These are phyloP conservation scores for Quercus gilva DNA, from an alignment of 306 rosid species.

Conservation along the genomic window DNA sequence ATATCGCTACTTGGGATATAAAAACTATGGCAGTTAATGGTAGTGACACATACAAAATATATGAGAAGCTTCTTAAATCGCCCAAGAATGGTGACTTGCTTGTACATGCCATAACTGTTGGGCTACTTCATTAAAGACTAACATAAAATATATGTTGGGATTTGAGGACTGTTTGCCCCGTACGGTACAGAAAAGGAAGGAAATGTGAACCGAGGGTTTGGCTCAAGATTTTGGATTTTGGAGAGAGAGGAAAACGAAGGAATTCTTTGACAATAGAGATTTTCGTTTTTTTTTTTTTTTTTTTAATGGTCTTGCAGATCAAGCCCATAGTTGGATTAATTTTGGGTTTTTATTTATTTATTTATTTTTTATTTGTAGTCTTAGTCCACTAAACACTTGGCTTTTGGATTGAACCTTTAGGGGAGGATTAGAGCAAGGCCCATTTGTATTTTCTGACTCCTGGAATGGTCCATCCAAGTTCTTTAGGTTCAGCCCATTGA, in stretches of 20 bases:
- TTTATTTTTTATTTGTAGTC: neutral
- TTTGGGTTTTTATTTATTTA: no score
- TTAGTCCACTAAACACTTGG: neutral
- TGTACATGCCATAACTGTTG: neutral
- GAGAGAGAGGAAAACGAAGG: no score
- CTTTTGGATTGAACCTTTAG: neutral
- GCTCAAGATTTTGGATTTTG: no score
- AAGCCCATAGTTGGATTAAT: no score
- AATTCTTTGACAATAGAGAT: no score
- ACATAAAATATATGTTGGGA: neutral
- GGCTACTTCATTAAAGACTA: neutral
- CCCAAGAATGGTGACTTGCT: neutral
- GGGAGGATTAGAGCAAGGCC: neutral
- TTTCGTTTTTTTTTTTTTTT: neutral
- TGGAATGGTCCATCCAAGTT: neutral
- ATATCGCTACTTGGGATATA: conserved; percentile 44
- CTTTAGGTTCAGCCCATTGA: neutral
- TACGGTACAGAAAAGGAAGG: no score
- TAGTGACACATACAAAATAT: conserved; percentile 14
- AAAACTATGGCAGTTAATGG: conserved; percentile 12
- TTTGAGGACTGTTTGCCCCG: no score
- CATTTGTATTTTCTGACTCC: neutral
- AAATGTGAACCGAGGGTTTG: no score
- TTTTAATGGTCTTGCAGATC: neutral
- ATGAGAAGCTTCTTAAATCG: neutral